Percentiles rank a stretch among this genome's conserved stretches.
phyloP scores from a whole-genome alignment of 805 yeast species.

The Millerago galiae region DNA sequence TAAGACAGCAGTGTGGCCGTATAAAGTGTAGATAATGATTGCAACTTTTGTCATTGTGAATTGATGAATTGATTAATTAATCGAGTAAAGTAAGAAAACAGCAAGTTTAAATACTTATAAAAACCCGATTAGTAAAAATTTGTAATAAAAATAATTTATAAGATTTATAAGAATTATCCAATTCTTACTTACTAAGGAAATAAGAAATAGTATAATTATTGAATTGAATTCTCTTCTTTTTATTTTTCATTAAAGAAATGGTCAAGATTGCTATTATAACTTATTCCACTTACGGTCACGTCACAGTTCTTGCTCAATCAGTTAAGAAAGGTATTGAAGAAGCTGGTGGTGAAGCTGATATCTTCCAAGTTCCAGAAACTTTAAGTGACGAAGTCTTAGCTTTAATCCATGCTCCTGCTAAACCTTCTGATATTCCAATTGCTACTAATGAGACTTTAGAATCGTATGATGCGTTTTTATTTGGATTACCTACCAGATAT shows the following conservation, averaged over 20 bases:
- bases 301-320: slow-evolving; percentile 61
- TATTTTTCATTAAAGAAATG: background rate
- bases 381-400: slow-evolving; percentile 54
- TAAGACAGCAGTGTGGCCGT: slow-evolving; percentile 65
- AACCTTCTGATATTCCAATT: slow-evolving; percentile 45
- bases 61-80: too few relatives aligned
- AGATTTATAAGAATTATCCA: background rate
- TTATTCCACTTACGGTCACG: slow-evolving; percentile 80
- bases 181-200: too few relatives aligned
- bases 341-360: slow-evolving; percentile 63
- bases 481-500: slow-evolving; percentile 77
- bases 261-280: slow-evolving; percentile 43
- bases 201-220: too few relatives aligned
- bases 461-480: slow-evolving; percentile 65
- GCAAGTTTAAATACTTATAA: background rate
- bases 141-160: background rate
- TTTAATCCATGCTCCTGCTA: slow-evolving; percentile 60
- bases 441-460: slow-evolving; percentile 51
- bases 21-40: slow-evolving; percentile 71
- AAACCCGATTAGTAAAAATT: background rate
- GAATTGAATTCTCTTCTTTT: too few relatives aligned
- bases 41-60: slow-evolving; percentile 29
- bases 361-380: slow-evolving; percentile 80
- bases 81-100: background rate
- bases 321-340: slow-evolving; percentile 59